Evolutionary conservation across 179 eudicot genomes (phyloP), one percentile per base, ranked within the genome.

Genomic region (Actinidia polygama): DNA sequence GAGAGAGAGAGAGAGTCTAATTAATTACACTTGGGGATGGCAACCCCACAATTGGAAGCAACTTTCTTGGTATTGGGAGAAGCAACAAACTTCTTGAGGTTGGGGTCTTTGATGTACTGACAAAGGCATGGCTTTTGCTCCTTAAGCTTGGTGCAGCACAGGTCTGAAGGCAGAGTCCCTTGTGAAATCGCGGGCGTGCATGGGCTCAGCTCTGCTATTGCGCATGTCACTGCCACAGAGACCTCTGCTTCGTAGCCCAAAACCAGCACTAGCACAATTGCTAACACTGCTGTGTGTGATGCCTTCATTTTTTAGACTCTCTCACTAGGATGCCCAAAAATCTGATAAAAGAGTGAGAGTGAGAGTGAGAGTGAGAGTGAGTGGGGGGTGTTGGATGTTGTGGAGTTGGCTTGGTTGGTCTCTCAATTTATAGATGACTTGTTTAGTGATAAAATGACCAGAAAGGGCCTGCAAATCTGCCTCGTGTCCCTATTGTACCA

Each of bases 61-160:
- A 87, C 82, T 75, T 85, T 87, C 59, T 54, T 83, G 59, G 87
- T 86, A 51, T 80, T 85, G 11, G 87, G 87, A 47, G 84, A 80
- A 49, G 54, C 67, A 1, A 83, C 44, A n/a, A 36, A 83, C 71
- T 80, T 77, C 86, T 21, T 80, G 54, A 80, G 78, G 21, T 3
- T 85, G 3, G 89, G 89, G 81, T 87, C 73, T 75, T 68, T 87
- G 21, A 83, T 14, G 69, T 87, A 87, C 55, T 73, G 70, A 68
- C 89, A 87, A 7, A 87, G 77, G 82, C 89, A 87, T 0, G 89
- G 86, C 75, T 83, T 77, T 36, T 87, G 89, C 72, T 83, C 46
- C 76, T 73, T 57, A 55, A 87, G 23, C 82, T 81, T 87, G 23
- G 36, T 19, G 80, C 89, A 87, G 81, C 89, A 87, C 3, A 21